Base-by-base conservation (phyloP, 768 basidiomycete species). In the Agaricus subrufescens region DNA sequence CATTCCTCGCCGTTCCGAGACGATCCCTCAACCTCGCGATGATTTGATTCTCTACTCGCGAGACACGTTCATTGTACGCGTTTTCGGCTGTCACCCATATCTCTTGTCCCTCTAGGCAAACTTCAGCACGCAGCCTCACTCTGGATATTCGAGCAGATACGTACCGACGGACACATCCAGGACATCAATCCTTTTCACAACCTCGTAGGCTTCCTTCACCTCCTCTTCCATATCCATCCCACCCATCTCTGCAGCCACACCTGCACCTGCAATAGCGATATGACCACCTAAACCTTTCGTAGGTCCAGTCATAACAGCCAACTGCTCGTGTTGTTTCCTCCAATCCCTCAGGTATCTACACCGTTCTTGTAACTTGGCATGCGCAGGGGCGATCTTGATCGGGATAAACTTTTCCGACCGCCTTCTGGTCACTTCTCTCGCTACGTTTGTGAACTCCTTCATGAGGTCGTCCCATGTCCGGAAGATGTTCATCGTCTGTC, bases 1-100 rank as follows among this genome's bases (percentile, higher is more conserved):
- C 96, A 68, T 98, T 99, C 31, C 94, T 77, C 25, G 97, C 97
- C 14, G 94, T 96, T 12, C 94, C 97, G 10, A 98, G 78, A 57
- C 92, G 80, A 70, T 98, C 96, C 26, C 96, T 81, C 46, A 99
- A 70, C 34, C 92, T 80, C 14, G 96, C 89, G 68, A 98, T 98
- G 66, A 98, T 98, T 69, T 98, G 96, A 72, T 98, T 98, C 75
- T 99, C 97, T 19, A 99, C 96, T 11, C 96, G 80, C 2, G 97
- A 89, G 26, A 98, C 95, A 23, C 95, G 87, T 71, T 98, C 96
- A 63, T 98, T 98, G 69, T 99, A 99, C 4, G 94, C 94, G 54
- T 92, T 94, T 72, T 98, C 97, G 1, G 95, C 95, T 0, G 94
- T 85, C 30, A 96, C 88, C 96, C 95, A 98, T 50, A 98, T 96